Evolutionary conservation across 1,139 yeast species (phyloP), one percentile per base, ranked within the genome.

Genomic region (Blastobotrys serpentis): DNA sequence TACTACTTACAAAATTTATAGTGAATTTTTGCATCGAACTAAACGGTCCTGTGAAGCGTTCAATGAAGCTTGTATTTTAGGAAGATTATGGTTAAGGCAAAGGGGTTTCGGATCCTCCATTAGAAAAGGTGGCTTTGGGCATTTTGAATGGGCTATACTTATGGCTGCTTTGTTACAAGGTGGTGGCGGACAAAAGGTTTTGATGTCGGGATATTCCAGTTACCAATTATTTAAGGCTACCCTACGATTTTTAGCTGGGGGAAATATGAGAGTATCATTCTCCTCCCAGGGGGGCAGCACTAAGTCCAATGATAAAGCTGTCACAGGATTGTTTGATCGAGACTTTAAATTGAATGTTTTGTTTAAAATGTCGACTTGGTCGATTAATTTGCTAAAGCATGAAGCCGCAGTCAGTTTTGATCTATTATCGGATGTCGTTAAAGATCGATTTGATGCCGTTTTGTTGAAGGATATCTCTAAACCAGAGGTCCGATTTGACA

Each of bases 211-310:
- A 1, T 90, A 86, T 65, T 87, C 96, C 2, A 84, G 95, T 23
- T 92, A 89, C 64, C 98, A 92, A 68, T 71, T 92, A 49, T 92
- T 92, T 72, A 89, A 87, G 65, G 96, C 95, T 62, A 81, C 88
- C 1, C 75, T 92, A 46, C 82, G 82, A 59, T 90, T 84, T 60
- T 65, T 92, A 52, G 94, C 97, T 1, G 86, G 61, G 68, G 90
- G 48, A 68, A 74, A 44, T 11, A 74, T 19, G 68, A 71, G 14
- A 50, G 53, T 22, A 4, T 39, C 43, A 16, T 47, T 50, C 36
- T 36, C 46, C 4, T 34, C 41, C 44, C 29, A 39, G 37, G 14
- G 38, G 38, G 44, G 37, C 41, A 49, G 50, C 7, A 44, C 56
- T 21, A 54, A 50, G 33, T 47, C 54, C 32, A 50, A 49, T 17